Evolutionary conservation across 495 filamentous ascomycete genomes (phyloP).

Genomic region (Lepraria neglecta): DNA sequence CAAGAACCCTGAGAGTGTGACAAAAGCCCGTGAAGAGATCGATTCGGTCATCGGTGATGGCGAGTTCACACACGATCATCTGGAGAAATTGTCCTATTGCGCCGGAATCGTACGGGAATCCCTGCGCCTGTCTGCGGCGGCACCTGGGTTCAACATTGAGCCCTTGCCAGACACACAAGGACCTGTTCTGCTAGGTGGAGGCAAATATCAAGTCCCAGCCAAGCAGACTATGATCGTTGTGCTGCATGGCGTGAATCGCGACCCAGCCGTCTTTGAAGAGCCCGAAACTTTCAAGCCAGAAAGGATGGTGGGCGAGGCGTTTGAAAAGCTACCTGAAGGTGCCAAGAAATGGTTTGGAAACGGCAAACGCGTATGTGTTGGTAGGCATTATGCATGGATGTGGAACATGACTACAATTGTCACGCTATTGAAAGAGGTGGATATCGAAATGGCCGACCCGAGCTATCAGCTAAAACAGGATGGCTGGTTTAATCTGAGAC

Average conservation of each 20-base stretch:
- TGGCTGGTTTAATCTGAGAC: constrained; percentile 30
- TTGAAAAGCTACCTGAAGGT: constrained; percentile 49
- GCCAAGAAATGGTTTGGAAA: constrained; percentile 68
- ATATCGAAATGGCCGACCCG: constrained; percentile 41
- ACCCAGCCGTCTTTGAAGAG: constrained; percentile 61
- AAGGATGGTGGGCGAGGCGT: constrained; percentile 61
- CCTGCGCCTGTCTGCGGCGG: constrained; percentile 60
- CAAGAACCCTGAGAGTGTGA: constrained; percentile 35
- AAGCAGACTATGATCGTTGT: constrained; percentile 58
- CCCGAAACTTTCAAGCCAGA: constrained; percentile 60
- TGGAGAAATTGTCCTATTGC: constrained; percentile 59
- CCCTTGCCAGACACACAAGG: constrained; percentile 47
- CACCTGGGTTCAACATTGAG: constrained; percentile 56
- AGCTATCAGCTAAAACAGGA: constrained; percentile 37
- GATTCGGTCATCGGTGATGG: constrained; percentile 36
- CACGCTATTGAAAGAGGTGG: constrained; percentile 39
- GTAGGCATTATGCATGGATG: constrained; percentile 60
- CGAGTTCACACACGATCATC: constrained; percentile 46
- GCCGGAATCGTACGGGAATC: constrained; percentile 66
- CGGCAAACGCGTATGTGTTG: constrained; percentile 62
- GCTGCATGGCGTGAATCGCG: constrained; percentile 59
- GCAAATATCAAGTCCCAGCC: constrained; percentile 59
- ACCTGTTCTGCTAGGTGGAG: constrained; percentile 48
- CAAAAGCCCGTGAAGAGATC: constrained; percentile 39
- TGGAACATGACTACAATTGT: constrained; percentile 42